Evolutionary conservation across 257 asterid species (phyloP), one percentile per base, ranked within the genome.

Genomic region (Solanum raphanifolium): DNA sequence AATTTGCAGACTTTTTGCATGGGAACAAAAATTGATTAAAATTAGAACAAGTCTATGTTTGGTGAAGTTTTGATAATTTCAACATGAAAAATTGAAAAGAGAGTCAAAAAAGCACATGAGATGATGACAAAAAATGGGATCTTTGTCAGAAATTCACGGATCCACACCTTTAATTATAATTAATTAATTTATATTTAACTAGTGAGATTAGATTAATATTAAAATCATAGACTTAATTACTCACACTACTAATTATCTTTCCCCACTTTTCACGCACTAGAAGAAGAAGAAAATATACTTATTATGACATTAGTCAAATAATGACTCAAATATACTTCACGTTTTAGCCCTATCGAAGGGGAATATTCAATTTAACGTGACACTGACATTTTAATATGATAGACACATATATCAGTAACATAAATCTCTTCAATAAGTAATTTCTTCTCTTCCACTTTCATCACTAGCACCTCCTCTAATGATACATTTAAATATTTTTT

Each of bases 111-210:
- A 46, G 72, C 87, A 89, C 91, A 87, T 86, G 82, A 79, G 15
- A 87, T 46, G 86, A 81, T 16, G 85, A 46, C 68, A 43, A 81
- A 81, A 87, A 87, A 25, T 46, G 85, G 88, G 69, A 89, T 84
- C 83, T 36, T 71, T 55, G 48, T 78, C 73, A 62, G 9, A 36
- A 86, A 48, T 68, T 89, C 89, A 55, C 23, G 89, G 89, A 85
- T 89, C 81, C 93, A 92, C 90, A 88, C 95, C 94, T 60, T n/a
- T 25, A 58, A 48, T 82, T 29, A 38, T 48, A 21, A 62, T 35
- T 65, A 62, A 73, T 34, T 39, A 87, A 73, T 34, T 21, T 21
- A 58, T 58, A 58, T 58, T 60, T 39, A 87, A 78, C 48, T 32
- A 85, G 86, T 58, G 34, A 34, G 62, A 79, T 58, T 58, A 81